These are phyloP conservation scores for Citrus sp. DNA, from an alignment of 345 rosid species.

Conservation along the genomic window DNA sequence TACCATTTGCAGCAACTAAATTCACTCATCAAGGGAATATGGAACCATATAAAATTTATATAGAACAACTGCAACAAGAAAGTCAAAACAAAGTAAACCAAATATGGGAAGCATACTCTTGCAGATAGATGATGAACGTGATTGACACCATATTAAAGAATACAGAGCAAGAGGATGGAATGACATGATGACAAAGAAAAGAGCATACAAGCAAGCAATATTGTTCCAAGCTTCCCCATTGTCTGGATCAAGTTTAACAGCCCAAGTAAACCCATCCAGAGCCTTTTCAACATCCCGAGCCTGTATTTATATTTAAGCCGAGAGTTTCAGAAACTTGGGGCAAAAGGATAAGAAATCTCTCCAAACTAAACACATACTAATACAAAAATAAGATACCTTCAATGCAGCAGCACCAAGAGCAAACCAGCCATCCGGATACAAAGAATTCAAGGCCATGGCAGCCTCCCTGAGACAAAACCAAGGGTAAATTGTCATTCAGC, in stretches of 20 bases:
- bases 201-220: conserved; percentile 87
- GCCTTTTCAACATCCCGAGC: conserved; percentile 88
- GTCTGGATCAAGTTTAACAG: conserved; percentile 96
- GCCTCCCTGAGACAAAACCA: conserved; percentile 62
- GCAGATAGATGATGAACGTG: neutral
- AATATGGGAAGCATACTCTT: neutral
- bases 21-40: neutral
- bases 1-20: neutral
- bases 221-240: conserved; percentile 99
- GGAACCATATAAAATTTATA: neutral
- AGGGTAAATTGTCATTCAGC: conserved; percentile 9
- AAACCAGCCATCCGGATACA: conserved; percentile 98
- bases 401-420: conserved; percentile 95
- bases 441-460: conserved; percentile 89
- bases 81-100: neutral
- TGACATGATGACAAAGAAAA: neutral
- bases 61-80: neutral
- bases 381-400: conserved; percentile 49
- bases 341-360: neutral
- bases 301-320: conserved; percentile 33
- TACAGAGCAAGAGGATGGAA: neutral
- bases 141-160: neutral
- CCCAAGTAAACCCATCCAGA: conserved; percentile 76
- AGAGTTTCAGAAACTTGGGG: conserved; percentile 12
- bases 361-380: conserved; percentile 1